Evolutionary conservation across 2,329 filamentous ascomycete genomes (phyloP), one percentile per base, ranked within the genome.

Genomic region (Penicillium sp.): DNA sequence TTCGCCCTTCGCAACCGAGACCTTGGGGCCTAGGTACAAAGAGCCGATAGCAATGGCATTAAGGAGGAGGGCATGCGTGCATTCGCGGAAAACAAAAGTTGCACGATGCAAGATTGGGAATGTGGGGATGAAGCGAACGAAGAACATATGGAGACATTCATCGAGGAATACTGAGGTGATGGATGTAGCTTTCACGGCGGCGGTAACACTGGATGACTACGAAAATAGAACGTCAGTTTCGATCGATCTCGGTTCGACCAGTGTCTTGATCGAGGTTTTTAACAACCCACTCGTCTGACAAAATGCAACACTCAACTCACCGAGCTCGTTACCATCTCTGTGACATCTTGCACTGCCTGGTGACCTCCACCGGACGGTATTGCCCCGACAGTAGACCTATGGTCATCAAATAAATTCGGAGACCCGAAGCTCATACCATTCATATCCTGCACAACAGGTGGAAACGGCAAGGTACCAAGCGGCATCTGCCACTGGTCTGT

Each of bases 111-210:
- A 60, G n/a, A 78, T 66, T 6, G 75, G 76, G 51, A 78, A 78
- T 1, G 75, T 77, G 3, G 76, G 76, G 27, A 77, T 77, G 54
- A 79, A 77, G 16, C 74, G 70, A 15, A 69, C 69, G 52, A 78
- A 79, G 62, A 78, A 79, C 74, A 78, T 77, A 54, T 79, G 76
- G 16, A 79, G 60, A 57, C 75, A 77, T 58, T 76, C 74, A 50
- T 78, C 76, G 8, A 79, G 65, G 37, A 79, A 78, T 21, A 77
- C 73, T 0, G 76, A 79, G 21, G 73, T 78, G 18, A 78, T 71
- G 2, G 73, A 76, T 1, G 68, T 76, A 21, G 72, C 68, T 58
- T 77, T 75, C 15, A 76, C 71, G 13, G 73, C 75, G n/a, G 75
- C 74, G 6, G 75, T 77, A 9, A 78, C 70, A 45, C 71, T 75